Conservation (phyloP, 306 rosid species). For the Inga leiocalycina region DNA sequence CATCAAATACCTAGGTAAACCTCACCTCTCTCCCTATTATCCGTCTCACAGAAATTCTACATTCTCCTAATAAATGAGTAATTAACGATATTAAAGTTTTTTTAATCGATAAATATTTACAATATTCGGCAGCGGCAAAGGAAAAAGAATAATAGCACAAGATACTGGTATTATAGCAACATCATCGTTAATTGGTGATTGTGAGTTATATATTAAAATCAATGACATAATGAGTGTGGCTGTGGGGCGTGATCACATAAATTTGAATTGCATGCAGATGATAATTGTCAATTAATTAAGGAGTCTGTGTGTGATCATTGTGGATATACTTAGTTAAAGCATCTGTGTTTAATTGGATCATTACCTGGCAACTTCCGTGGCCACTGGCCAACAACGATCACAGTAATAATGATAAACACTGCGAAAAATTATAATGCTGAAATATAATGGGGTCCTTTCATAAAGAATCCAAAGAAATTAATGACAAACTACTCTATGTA, state of each 20-base stretch:
- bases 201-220: background rate
- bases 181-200: background rate
- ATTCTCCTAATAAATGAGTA: background rate
- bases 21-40: no score
- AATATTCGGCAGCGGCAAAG: background rate
- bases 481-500: background rate
- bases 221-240: background rate
- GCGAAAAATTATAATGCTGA: background rate
- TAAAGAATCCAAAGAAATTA: conserved; percentile 10
- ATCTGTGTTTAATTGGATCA: conserved; percentile 3
- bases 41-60: background rate
- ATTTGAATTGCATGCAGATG: conserved; percentile 6
- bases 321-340: background rate
- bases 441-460: background rate
- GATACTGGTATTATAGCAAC: background rate
- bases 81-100: background rate
- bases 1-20: background rate
- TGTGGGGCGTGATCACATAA: background rate
- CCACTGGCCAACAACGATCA: background rate
- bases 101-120: background rate
- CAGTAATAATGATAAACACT: background rate
- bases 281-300: background rate
- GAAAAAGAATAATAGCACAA: background rate
- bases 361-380: conserved; percentile 9
- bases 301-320: background rate